Evolutionary conservation across 768 basidiomycete genomes (phyloP).

Genomic region (Leucogyrophana mollusca): DNA sequence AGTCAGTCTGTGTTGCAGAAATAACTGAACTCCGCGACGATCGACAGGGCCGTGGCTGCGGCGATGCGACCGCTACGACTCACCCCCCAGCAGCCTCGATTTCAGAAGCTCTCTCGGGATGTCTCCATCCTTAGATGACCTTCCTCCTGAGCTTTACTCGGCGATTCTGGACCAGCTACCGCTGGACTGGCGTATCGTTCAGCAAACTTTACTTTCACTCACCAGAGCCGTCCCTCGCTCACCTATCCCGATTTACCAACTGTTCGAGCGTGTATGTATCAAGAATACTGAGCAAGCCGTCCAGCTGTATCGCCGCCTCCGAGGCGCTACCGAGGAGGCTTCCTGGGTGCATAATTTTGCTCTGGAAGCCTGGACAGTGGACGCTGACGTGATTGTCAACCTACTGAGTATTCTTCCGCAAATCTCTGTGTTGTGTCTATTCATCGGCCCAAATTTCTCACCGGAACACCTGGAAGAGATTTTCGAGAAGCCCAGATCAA

Average conservation of each 20-base stretch:
- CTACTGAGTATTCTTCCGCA: conserved; percentile 57
- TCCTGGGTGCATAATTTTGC: conserved; percentile 48
- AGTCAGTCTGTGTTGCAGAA: no score
- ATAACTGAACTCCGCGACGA: no score
- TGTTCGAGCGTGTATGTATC: conserved; percentile 62
- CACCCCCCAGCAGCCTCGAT: not conserved
- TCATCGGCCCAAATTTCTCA: conserved; percentile 72
- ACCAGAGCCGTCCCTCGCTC: conserved; percentile 60
- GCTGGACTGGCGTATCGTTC: conserved; percentile 33
- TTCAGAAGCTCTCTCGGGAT: conserved; percentile 6
- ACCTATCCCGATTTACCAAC: conserved; percentile 51
- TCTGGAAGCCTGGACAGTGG: conserved; percentile 65
- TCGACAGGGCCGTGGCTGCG: no score
- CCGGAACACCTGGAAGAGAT: conserved; percentile 83
- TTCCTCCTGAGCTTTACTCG: conserved; percentile 70
- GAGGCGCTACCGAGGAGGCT: conserved; percentile 30
- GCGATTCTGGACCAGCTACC: conserved; percentile 55
- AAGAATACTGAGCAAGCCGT: conserved; percentile 49
- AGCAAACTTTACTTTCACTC: conserved; percentile 57
- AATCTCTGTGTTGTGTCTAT: conserved; percentile 52
- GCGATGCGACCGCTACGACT: no score
- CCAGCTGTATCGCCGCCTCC: conserved; percentile 56
- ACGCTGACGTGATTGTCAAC: conserved; percentile 74
- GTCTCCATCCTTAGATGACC: conserved; percentile 22
- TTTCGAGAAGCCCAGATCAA: conserved; percentile 45